Evolutionary conservation across 768 basidiomycete genomes (phyloP).

Genomic region (Mycena floridula): DNA sequence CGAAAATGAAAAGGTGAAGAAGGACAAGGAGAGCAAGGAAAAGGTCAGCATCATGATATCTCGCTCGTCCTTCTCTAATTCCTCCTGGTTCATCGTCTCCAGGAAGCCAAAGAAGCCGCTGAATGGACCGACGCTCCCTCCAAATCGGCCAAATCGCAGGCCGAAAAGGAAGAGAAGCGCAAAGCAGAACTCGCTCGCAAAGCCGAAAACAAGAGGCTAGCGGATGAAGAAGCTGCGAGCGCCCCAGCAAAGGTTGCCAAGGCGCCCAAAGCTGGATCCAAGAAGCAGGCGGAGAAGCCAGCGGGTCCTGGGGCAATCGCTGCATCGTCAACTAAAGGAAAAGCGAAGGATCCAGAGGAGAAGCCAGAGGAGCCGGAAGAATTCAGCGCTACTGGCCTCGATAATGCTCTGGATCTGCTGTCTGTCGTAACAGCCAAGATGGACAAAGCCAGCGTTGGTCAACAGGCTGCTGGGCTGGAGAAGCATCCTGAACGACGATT

Average conservation of each 20-base stretch:
- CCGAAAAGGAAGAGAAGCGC: conserved; percentile 77
- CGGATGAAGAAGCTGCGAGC: conserved; percentile 83
- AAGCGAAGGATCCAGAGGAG: conserved; percentile 19
- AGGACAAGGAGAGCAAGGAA: conserved; percentile 50
- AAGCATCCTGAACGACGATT: conserved; percentile 92
- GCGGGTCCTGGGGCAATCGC: conserved; percentile 84
- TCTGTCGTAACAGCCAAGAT: conserved; percentile 87
- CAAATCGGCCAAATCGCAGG: conserved; percentile 58
- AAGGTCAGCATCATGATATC: conserved; percentile 33
- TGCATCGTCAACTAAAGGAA: conserved; percentile 51
- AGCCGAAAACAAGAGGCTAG: conserved; percentile 76
- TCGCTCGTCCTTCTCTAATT: neutral
- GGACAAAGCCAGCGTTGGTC: conserved; percentile 89
- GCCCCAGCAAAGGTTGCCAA: conserved; percentile 53
- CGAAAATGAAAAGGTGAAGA: conserved; percentile 83
- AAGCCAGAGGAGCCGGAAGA: conserved; percentile 49
- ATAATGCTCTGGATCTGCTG: conserved; percentile 84
- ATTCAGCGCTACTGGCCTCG: conserved; percentile 80
- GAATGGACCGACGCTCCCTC: conserved; percentile 59
- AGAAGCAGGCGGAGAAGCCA: conserved; percentile 44
- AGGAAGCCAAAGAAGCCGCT: conserved; percentile 71
- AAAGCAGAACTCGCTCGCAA: conserved; percentile 79
- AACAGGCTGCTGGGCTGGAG: conserved; percentile 82
- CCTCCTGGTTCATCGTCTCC: conserved; percentile 3
- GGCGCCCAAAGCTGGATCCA: conserved; percentile 51